Percentiles rank a stretch among this genome's conserved stretches.
Evolutionary conservation across 2,329 filamentous ascomycete genomes (phyloP).

Genomic region (Sporothrix pseudoabietina): DNA sequence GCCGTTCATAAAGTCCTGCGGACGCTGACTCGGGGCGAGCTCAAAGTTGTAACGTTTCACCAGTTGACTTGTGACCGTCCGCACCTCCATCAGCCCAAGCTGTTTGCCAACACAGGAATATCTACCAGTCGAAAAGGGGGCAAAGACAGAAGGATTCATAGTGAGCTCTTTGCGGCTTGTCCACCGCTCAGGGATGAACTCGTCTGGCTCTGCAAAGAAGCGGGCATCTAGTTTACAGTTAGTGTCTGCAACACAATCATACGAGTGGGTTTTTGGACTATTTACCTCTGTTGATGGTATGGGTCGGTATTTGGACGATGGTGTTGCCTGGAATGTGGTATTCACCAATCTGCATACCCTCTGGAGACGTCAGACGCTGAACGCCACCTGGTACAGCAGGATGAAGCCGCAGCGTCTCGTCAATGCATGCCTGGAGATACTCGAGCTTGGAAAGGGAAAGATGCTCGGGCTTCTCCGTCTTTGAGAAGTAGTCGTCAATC

Average conservation of each 20-base stretch:
- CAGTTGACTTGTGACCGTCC: slow-evolving; percentile 33
- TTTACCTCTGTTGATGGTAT: slow-evolving; percentile 35
- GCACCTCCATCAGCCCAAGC: slow-evolving; percentile 43
- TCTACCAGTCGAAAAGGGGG: slow-evolving; percentile 39
- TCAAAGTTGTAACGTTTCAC: slow-evolving; percentile 33
- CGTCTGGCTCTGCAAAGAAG: slow-evolving; percentile 35
- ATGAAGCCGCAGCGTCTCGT: slow-evolving; percentile 40
- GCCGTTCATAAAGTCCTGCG: slow-evolving; percentile 23
- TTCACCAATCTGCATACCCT: slow-evolving; percentile 43
- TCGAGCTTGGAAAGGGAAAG: neutral
- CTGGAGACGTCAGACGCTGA: slow-evolving; percentile 44
- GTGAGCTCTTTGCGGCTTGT: slow-evolving; percentile 40
- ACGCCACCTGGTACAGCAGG: slow-evolving; percentile 42
- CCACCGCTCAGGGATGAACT: slow-evolving; percentile 44
- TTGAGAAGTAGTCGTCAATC: slow-evolving; percentile 39
- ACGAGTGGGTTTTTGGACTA: too few relatives aligned
- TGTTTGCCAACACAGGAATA: slow-evolving; percentile 45
- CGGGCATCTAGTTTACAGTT: slow-evolving; percentile 11
- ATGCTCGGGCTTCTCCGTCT: neutral
- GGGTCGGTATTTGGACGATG: slow-evolving; percentile 41
- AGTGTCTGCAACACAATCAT: too few relatives aligned
- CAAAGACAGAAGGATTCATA: slow-evolving; percentile 35
- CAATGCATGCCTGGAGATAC: slow-evolving; percentile 42
- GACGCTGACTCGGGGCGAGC: slow-evolving; percentile 34
- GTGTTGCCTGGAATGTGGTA: slow-evolving; percentile 43